These are phyloP conservation scores for Nectriaceae sp. DNA, from an alignment of 2,329 filamentous ascomycete species.

Conservation along the genomic window DNA sequence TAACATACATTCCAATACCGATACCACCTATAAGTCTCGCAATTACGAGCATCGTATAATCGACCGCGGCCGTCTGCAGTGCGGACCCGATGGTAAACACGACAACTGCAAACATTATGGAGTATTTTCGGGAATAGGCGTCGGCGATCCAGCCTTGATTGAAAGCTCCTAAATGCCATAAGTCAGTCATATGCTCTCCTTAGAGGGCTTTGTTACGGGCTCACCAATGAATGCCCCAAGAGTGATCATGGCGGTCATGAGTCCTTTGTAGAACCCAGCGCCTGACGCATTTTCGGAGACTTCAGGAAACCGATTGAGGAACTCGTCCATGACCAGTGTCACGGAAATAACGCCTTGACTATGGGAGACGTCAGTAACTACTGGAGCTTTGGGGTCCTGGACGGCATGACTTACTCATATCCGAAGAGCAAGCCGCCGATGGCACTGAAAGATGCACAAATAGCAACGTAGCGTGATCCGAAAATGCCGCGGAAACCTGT, in stretches of 20 bases:
- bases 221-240: constrained; percentile 47
- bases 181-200: not conserved
- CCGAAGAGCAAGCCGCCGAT: constrained; percentile 44
- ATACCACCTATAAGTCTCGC: constrained; percentile 46
- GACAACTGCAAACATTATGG: constrained; percentile 35
- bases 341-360: constrained; percentile 43
- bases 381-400: not conserved
- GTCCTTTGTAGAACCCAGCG: constrained; percentile 39
- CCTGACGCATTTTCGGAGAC: constrained; percentile 37
- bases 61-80: constrained; percentile 43
- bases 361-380: not conserved
- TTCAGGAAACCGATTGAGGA: constrained; percentile 34
- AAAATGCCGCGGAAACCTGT: constrained; percentile 5
- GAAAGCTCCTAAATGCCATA: constrained; percentile 39
- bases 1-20: constrained; percentile 40
- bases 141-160: constrained; percentile 41
- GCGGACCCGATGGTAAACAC: constrained; percentile 43
- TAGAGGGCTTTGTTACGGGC: not conserved
- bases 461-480: constrained; percentile 1
- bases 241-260: constrained; percentile 52
- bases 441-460: constrained; percentile 32
- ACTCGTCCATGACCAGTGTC: constrained; percentile 39
- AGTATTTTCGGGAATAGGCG: constrained; percentile 33
- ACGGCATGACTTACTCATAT: constrained; percentile 29
- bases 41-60: constrained; percentile 43